Evolutionary conservation across 306 rosid species (phyloP), one percentile per base, ranked within the genome.

Genomic region (Cyclanthera cordifolia): DNA sequence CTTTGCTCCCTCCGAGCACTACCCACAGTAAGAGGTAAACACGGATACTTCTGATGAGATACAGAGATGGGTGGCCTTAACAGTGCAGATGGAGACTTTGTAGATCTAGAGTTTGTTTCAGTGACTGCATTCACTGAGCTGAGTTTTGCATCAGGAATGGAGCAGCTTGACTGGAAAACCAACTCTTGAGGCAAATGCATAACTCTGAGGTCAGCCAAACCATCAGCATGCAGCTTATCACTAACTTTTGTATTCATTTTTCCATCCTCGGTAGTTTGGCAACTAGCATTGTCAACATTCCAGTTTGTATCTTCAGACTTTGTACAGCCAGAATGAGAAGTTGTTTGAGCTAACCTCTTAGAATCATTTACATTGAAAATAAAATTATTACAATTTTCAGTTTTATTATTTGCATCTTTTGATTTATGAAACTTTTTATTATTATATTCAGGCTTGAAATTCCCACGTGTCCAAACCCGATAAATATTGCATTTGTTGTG

Each of bases 391-490:
- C 76, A 60, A 72, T 9, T 46, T 81, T 65, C 75, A 70, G 77
- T 72, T 75, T 82, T 85, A 68, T 72, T 77, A 37, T 24, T 17
- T 24, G 17, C 71, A 37, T 41, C 71, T 51, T 53, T 71, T 55
- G 77, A 69, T 75, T 77, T 81, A 70, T 6, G 30, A 75, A 74
- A 67, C 69, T 55, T 69, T 71, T 67, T 39, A 76, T 70, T 77
- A 75, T 73, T 79, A 11, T 75, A 80, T 65, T 74, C 86, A 67
- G 87, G 77, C 52, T 83, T 80, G 74, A 80, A 86, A 82, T 85
- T 82, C 76, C 80, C 84, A 58, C 82, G 77, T 34, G 96, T 79
- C 94, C 91, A 85, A 75, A 90, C 82, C 50, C 99, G 88, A 78
- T 82, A 80, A 34, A 83, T 74, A 79, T 64, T 77, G 17, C 79